phyloP scores from a whole-genome alignment of 495 filamentous ascomycete genomes.

The Sabuloglossum arenarium region DNA sequence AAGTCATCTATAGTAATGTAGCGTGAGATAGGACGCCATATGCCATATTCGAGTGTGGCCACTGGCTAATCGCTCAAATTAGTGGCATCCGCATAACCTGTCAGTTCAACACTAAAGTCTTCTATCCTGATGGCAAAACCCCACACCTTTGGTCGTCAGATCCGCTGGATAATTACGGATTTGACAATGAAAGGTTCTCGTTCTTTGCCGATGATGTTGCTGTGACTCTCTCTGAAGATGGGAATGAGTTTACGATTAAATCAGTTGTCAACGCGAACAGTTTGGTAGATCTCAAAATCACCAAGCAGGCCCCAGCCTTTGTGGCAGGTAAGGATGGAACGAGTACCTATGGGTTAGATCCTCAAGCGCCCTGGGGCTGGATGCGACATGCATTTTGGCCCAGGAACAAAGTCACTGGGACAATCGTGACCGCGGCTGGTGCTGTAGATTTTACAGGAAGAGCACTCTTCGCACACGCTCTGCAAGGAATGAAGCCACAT shows the following conservation, averaged over 20 bases:
- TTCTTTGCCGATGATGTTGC: constrained; percentile 74
- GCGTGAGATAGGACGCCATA: constrained; percentile 36
- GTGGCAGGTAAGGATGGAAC: constrained; percentile 72
- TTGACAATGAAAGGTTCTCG: constrained; percentile 59
- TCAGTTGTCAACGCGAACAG: constrained; percentile 55
- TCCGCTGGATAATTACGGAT: constrained; percentile 50
- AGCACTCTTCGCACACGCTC: constrained; percentile 56
- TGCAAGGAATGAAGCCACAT: constrained; percentile 98
- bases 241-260: constrained; percentile 62
- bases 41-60: constrained; percentile 1
- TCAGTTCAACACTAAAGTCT: constrained; percentile 85
- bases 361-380: constrained; percentile 66
- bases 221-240: constrained; percentile 66
- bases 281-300: constrained; percentile 68
- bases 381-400: constrained; percentile 93
- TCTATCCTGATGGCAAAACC: constrained; percentile 46
- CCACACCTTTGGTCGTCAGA: constrained; percentile 63
- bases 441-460: constrained; percentile 65
- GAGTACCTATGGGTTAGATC: constrained; percentile 67
- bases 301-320: constrained; percentile 58
- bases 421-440: constrained; percentile 62
- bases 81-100: constrained; percentile 78
- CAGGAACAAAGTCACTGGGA: constrained; percentile 57
- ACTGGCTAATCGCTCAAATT: constrained; percentile 15
- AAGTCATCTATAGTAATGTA: constrained; percentile 97